Conservation (phyloP, 1,284 basidiomycete genomes). For the Boletus semigastroideus region DNA sequence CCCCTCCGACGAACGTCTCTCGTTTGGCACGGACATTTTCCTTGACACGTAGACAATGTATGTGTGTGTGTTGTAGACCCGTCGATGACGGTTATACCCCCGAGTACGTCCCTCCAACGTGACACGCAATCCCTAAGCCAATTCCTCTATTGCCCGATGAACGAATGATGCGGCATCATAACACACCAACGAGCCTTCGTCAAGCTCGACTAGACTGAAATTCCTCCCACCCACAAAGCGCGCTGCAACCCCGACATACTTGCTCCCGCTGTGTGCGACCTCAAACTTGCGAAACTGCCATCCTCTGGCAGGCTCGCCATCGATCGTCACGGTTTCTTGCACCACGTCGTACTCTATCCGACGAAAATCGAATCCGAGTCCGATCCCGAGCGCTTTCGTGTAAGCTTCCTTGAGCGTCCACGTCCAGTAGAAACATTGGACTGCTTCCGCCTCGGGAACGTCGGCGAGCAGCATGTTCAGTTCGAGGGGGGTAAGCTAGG, state of each 20-base stretch:
- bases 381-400: conserved; percentile 78
- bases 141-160: conserved; percentile 42
- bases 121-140: conserved; percentile 27
- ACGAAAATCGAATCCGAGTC: conserved; percentile 77
- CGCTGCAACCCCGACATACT: conserved; percentile 66
- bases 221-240: conserved; percentile 45
- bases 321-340: conserved; percentile 52
- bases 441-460: conserved; percentile 41
- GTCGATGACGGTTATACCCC: conserved; percentile 12
- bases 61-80: conserved; percentile 6
- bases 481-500: conserved; percentile 59
- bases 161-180: conserved; percentile 49
- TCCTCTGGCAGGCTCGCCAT: conserved; percentile 53
- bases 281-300: conserved; percentile 69
- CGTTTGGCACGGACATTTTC: conserved; percentile 41
- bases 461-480: conserved; percentile 41
- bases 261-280: conserved; percentile 42
- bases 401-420: conserved; percentile 90
- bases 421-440: conserved; percentile 68
- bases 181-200: conserved; percentile 41
- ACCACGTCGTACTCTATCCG: conserved; percentile 67
- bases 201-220: conserved; percentile 25
- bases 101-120: conserved; percentile 13
- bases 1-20: conserved; percentile 28
- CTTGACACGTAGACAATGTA: conserved; percentile 18